A percentile compares a stretch with the other conserved stretches of the same genome.
phyloP scores from a whole-genome alignment of 192 early-diverging fungal species.

The Podila clonocystis region DNA sequence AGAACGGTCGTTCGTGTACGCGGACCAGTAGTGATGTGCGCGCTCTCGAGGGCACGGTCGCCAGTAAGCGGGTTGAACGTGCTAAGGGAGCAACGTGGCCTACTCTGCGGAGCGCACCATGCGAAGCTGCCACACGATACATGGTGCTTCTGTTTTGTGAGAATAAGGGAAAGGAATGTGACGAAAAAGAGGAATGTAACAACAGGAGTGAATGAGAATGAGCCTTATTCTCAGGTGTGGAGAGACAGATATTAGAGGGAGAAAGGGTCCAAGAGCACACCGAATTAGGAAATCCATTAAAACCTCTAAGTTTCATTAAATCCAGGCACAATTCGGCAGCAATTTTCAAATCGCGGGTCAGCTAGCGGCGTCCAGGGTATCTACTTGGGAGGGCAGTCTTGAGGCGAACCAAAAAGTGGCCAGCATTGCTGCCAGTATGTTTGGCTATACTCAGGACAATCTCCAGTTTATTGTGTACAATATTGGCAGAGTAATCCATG shows the following conservation, averaged over 20 bases:
- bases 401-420: too few species aligned
- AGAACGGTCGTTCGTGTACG: background rate
- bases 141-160: slow-evolving; percentile 7
- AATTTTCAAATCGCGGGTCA: background rate
- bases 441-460: too few species aligned
- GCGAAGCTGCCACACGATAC: slow-evolving; percentile 50
- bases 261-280: background rate
- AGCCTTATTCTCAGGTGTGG: too few species aligned
- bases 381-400: too few species aligned
- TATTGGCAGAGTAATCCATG: too few species aligned
- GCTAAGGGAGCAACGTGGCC: background rate
- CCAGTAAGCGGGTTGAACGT: background rate
- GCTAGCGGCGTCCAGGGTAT: too few species aligned
- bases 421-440: too few species aligned
- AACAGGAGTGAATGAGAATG: background rate
- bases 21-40: background rate
- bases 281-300: background rate
- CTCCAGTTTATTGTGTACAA: too few species aligned
- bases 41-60: background rate
- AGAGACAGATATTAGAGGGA: background rate
- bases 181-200: background rate
- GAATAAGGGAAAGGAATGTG: background rate
- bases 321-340: background rate
- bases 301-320: background rate
- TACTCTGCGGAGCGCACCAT: slow-evolving; percentile 9